Evolutionary conservation across 2,329 filamentous ascomycete species (phyloP).

Genomic region (Epicoccum nigrum): DNA sequence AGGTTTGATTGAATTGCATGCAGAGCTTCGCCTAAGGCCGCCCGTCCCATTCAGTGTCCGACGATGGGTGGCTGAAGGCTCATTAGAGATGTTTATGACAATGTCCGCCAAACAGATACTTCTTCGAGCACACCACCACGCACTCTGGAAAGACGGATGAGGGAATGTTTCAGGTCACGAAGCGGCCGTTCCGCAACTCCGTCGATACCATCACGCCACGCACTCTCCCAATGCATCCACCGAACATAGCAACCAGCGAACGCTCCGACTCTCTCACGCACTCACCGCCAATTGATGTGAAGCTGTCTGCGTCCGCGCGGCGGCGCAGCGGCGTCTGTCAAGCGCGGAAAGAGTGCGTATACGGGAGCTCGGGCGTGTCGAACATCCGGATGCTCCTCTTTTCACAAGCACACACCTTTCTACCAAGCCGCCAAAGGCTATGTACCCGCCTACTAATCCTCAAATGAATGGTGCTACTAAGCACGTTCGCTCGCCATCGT

Average conservation of each 20-base stretch:
- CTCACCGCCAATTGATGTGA: slow-evolving; percentile 15
- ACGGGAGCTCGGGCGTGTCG: slow-evolving; percentile 13
- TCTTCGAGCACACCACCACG: background rate
- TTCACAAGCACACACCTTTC: slow-evolving; percentile 2
- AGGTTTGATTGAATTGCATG: slow-evolving; percentile 12
- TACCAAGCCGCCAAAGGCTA: slow-evolving; percentile 16
- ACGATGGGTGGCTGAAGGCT: slow-evolving; percentile 11
- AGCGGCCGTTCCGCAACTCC: slow-evolving; percentile 13
- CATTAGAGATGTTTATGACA: background rate
- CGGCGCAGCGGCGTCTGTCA: slow-evolving; percentile 13
- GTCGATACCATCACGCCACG: slow-evolving; percentile 15
- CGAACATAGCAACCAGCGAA: slow-evolving; percentile 9
- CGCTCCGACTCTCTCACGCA: slow-evolving; percentile 13
- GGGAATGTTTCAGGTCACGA: slow-evolving; percentile 17
- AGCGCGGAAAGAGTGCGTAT: slow-evolving; percentile 12
- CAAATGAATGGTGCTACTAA: slow-evolving; percentile 2
- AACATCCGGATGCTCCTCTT: slow-evolving; percentile 9
- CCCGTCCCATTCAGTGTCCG: slow-evolving; percentile 9
- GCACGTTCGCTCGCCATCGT: slow-evolving; percentile 7
- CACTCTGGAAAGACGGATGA: slow-evolving; percentile 1
- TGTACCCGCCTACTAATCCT: slow-evolving; percentile 15
- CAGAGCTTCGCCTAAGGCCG: slow-evolving; percentile 15
- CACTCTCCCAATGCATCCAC: background rate
- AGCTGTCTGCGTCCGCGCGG: slow-evolving; percentile 5
- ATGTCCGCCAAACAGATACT: slow-evolving; percentile 6